These are phyloP conservation scores for Hippophae rhamnoides DNA, from an alignment of 306 rosid species.

Conservation along the genomic window DNA sequence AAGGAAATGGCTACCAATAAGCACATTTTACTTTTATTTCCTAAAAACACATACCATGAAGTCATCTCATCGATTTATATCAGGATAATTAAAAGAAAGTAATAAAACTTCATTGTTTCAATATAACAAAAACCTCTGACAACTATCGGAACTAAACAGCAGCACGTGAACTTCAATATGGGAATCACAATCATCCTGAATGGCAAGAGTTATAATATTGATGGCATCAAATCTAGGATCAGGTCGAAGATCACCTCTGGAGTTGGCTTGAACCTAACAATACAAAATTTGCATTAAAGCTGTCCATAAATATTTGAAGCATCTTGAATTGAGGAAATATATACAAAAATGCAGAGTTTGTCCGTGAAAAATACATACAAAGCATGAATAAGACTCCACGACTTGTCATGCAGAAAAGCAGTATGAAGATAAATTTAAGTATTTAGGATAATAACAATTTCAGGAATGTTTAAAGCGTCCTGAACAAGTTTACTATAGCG, in stretches of 20 bases:
- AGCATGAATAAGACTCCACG: too few species aligned
- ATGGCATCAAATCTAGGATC: conserved; percentile 76
- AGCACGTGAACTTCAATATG: conserved; percentile 57
- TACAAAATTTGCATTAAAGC: conserved; percentile 16
- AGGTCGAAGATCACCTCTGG: conserved; percentile 79
- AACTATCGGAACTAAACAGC: conserved; percentile 31
- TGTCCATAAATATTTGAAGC: neutral
- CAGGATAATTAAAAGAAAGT: too few species aligned
- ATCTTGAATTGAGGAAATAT: too few species aligned
- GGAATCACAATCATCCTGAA: conserved; percentile 56
- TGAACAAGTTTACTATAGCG: too few species aligned
- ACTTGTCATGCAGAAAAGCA: too few species aligned
- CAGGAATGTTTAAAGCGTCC: neutral
- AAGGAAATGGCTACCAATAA: neutral
- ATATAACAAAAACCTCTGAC: conserved; percentile 41
- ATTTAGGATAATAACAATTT: neutral
- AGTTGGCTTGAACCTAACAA: conserved; percentile 69
- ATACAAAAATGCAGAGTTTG: too few species aligned
- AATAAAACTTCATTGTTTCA: too few species aligned
- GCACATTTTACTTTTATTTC: too few species aligned
- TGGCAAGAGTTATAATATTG: conserved; percentile 52
- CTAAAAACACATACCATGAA: too few species aligned
- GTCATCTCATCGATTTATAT: too few species aligned
- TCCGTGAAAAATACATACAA: too few species aligned
- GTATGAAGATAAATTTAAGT: neutral